Conservation (phyloP, 192 early-diverging fungal genomes). For the Coemansia sp. region DNA sequence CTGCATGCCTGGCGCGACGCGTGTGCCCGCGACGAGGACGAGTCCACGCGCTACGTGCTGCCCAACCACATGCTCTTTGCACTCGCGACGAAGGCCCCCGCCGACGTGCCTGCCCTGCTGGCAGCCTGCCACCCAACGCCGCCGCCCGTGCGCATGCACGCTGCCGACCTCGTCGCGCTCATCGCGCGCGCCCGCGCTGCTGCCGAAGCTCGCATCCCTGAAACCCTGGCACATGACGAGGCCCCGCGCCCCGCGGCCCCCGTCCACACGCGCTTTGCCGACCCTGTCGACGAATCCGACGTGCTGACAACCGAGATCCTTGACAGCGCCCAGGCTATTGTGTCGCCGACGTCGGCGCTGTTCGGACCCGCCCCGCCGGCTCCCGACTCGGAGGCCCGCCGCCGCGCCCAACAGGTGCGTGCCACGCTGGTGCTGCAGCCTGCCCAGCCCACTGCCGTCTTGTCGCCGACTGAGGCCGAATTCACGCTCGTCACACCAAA, state of each 20-base stretch:
- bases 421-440: constrained; percentile 26
- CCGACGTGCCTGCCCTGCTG: constrained; percentile 63
- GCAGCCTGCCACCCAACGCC: constrained; percentile 78
- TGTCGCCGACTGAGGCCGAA: neutral
- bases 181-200: constrained; percentile 28
- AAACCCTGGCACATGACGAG: neutral
- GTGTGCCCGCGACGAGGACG: constrained; percentile 90
- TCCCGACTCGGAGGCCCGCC: neutral
- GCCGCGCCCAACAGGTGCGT: constrained; percentile 33
- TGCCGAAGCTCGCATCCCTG: constrained; percentile 12
- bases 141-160: constrained; percentile 82
- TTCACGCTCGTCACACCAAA: neutral
- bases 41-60: constrained; percentile 81
- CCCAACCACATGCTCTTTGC: constrained; percentile 89
- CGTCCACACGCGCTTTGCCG: constrained; percentile 44
- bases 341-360: constrained; percentile 19
- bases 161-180: constrained; percentile 67
- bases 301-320: constrained; percentile 20
- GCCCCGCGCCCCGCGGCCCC: neutral
- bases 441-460: constrained; percentile 17
- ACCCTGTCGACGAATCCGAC: constrained; percentile 12
- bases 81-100: constrained; percentile 73
- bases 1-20: constrained; percentile 94
- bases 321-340: constrained; percentile 2
- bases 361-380: constrained; percentile 13